Conservation (phyloP, 2,329 filamentous ascomycete species). For the Calonectria leucothoes region DNA sequence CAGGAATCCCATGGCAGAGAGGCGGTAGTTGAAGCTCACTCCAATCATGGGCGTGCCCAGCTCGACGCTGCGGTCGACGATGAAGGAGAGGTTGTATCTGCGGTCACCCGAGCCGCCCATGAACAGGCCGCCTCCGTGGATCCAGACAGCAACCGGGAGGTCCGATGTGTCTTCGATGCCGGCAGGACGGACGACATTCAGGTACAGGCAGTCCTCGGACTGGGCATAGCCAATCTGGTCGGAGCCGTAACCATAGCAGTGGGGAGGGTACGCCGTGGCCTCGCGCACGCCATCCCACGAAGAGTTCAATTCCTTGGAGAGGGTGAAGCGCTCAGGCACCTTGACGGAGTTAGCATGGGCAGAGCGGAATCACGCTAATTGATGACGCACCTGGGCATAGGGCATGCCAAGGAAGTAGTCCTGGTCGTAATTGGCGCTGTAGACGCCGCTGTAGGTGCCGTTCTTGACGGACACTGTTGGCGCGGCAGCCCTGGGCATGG, state of each 20-base stretch:
- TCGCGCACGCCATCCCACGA: conserved; percentile 54
- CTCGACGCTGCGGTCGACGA: conserved; percentile 60
- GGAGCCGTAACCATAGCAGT: conserved; percentile 62
- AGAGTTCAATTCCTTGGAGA: conserved; percentile 54
- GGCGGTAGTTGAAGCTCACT: conserved; percentile 62
- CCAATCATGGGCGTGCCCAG: conserved; percentile 61
- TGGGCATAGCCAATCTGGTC: conserved; percentile 37
- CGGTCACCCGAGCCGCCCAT: conserved; percentile 52
- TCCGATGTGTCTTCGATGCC: conserved; percentile 51
- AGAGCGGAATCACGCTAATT: background rate
- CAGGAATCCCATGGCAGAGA: conserved; percentile 60
- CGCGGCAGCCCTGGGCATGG: background rate
- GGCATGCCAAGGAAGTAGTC: conserved; percentile 38
- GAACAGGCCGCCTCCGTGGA: conserved; percentile 58
- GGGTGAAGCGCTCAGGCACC: conserved; percentile 31
- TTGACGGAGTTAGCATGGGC: conserved; percentile 10
- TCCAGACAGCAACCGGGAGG: conserved; percentile 68
- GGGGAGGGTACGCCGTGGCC: conserved; percentile 57
- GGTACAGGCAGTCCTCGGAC: conserved; percentile 69
- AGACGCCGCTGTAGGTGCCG: conserved; percentile 34
- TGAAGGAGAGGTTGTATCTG: conserved; percentile 71
- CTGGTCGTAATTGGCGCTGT: conserved; percentile 32
- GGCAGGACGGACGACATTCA: conserved; percentile 70
- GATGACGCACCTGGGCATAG: conserved; percentile 32
- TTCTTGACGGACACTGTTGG: conserved; percentile 36